A percentile compares a stretch with the other conserved stretches of the same genome.
phyloP scores from a whole-genome alignment of 139 green algal genomes.

The Auxenochlorella pyrenoidosa region DNA sequence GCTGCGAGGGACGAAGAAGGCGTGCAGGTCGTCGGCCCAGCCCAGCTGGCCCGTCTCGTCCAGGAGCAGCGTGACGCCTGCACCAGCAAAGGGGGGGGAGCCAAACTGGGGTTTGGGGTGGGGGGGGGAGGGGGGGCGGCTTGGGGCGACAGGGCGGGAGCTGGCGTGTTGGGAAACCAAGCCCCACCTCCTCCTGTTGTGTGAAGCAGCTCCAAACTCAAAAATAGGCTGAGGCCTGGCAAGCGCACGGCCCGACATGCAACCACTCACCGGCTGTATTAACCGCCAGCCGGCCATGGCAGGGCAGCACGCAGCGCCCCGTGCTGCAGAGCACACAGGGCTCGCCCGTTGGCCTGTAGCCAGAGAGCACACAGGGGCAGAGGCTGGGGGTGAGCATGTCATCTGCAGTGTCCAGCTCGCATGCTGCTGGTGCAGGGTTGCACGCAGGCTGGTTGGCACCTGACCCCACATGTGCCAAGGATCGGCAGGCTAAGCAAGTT shows the following conservation, averaged over 20 bases:
- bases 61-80: constrained; percentile 5
- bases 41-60: constrained; percentile 3
- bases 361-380: background rate
- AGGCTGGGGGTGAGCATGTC: background rate
- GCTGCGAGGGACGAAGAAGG: background rate
- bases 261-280: background rate
- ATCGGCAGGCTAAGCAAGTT: too few species aligned
- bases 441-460: background rate
- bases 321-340: background rate
- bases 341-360: constrained; percentile 15
- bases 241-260: background rate
- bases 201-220: background rate
- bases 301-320: constrained; percentile 19
- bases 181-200: background rate
- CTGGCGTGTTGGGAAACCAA: background rate
- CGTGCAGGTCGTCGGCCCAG: background rate
- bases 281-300: background rate
- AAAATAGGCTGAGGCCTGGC: background rate
- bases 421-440: too few species aligned
- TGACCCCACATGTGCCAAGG: too few species aligned
- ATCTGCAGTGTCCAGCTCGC: background rate
- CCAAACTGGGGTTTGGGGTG: background rate
- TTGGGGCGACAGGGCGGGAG: background rate
- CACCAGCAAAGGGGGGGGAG: background rate
- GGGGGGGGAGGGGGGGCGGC: background rate